phyloP scores from a whole-genome alignment of 306 rosid genomes.

The Quercus suber region DNA sequence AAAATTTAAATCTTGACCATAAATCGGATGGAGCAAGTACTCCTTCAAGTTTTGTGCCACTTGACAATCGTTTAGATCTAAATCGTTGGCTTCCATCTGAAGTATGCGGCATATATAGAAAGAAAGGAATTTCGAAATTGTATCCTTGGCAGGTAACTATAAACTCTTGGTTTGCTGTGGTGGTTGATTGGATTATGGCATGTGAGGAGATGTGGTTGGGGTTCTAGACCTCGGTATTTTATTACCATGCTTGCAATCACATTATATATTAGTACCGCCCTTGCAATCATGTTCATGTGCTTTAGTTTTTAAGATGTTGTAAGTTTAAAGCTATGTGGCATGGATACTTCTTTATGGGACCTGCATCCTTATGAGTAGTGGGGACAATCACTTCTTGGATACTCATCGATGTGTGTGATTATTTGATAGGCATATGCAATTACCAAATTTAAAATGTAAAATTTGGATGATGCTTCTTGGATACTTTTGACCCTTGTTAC shows the following conservation, averaged over 20 bases:
- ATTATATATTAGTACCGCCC: too few relatives aligned
- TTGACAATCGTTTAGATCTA: constrained; percentile 53
- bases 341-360: not conserved
- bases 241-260: too few relatives aligned
- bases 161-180: not conserved
- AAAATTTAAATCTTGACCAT: constrained; percentile 28
- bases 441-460: not conserved
- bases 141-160: constrained; percentile 86
- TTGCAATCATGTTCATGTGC: not conserved
- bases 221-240: too few relatives aligned
- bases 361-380: not conserved
- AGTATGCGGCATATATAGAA: constrained; percentile 73
- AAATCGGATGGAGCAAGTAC: constrained; percentile 50
- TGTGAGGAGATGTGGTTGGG: not conserved
- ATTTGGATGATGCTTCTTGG: not conserved
- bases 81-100: constrained; percentile 82
- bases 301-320: not conserved
- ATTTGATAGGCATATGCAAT: not conserved
- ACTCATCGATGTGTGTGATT: not conserved
- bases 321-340: not conserved
- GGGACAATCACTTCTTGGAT: not conserved
- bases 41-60: constrained; percentile 60
- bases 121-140: constrained; percentile 77
- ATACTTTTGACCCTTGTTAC: too few relatives aligned
- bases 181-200: not conserved